Base-by-base conservation (phyloP, 139 green algal genomes). In the Trebouxia sp. region DNA sequence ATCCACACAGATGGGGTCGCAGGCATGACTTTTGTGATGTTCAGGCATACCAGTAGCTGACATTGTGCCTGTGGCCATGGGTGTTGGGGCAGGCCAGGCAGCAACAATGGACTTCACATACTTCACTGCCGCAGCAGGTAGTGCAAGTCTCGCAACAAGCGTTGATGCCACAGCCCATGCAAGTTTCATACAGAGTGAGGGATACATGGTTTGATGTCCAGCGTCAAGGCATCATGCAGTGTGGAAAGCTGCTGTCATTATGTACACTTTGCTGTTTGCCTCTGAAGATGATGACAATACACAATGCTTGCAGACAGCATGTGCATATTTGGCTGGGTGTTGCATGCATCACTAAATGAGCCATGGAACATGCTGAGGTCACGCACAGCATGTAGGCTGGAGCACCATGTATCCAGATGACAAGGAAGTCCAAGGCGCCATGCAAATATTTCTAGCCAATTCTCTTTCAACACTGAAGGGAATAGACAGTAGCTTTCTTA, bases 371-470 rank as follows among this genome's bases (percentile, higher is more conserved):
- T 75, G 35, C 10, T 45, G 17, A 35, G 28, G 28, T 75, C 28
- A 43, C 55, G 45, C 76, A 42, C 11, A 45, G n/a, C n/a, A 47
- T 43, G n/a, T 80, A 62, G 85, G 85, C 30, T 91, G 88, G 88
- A 83, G 82, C 39, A 88, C 79, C n/a, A 84, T 87, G 78, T 38
- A 77, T 2, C 65, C 79, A n/a, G 80, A 88, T 72, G 82, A 82
- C 12, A 45, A 74, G 24, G 86, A 87, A 26, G 78, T 91, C 41
- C 35, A 77, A 11, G 30, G 37, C 3, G 84, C 84, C 70, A 89
- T 91, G 81, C 51, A 79, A 10, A 37, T 53, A 2, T 91, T 86
- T 72, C 56, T 91, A 24, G 43, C 78, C n/a, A 84, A 80, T 28
- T 38, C 86, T 45, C 30, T 91, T n/a, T 14, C 75, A 30, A 62